These are phyloP conservation scores for Fusarium tricinctum DNA, from an alignment of 2,329 filamentous ascomycete species.

Conservation along the genomic window DNA sequence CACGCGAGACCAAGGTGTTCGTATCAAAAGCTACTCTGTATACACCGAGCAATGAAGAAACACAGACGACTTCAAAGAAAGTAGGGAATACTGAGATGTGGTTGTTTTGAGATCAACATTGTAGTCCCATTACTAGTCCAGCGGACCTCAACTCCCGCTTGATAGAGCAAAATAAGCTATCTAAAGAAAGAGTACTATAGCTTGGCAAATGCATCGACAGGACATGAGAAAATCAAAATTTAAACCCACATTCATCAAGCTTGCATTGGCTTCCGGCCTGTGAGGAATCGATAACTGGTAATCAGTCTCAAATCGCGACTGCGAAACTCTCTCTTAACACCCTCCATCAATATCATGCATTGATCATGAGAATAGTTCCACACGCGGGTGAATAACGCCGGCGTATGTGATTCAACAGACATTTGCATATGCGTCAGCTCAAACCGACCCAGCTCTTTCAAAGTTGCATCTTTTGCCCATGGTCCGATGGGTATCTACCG, in stretches of 20 bases:
- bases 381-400: constrained; percentile 57
- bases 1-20: too few species aligned
- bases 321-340: constrained; percentile 63
- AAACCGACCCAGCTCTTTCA: constrained; percentile 56
- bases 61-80: neutral
- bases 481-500: constrained; percentile 56
- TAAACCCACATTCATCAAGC: neutral
- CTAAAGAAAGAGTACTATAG: neutral
- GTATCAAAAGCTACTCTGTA: neutral
- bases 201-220: too few species aligned
- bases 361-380: constrained; percentile 58
- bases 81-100: neutral
- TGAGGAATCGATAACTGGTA: constrained; percentile 45
- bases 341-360: constrained; percentile 60
- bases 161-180: neutral
- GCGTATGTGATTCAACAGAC: constrained; percentile 59
- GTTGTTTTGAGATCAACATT: neutral
- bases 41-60: neutral
- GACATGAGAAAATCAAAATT: neutral
- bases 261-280: constrained; percentile 19
- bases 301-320: constrained; percentile 40
- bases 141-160: neutral
- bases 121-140: neutral
- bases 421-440: constrained; percentile 59
- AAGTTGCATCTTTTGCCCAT: constrained; percentile 55